A percentile compares a stretch with the other conserved stretches of the same genome.
Evolutionary conservation across 2,329 filamentous ascomycete genomes (phyloP).

Genomic region (Atkinsonella hypoxylon): DNA sequence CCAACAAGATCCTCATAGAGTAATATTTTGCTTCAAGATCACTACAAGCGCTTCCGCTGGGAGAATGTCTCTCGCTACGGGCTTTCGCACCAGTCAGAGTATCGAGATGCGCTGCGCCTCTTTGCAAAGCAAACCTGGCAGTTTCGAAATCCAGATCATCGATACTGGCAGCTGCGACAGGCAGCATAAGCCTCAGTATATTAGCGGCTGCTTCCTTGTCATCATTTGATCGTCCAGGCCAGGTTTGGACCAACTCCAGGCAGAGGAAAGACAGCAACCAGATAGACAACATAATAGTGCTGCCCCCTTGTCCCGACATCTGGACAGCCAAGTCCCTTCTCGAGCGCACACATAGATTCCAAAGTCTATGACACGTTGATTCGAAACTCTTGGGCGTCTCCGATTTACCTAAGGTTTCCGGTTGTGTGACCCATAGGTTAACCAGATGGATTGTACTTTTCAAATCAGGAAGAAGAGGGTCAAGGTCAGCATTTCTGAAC

Average conservation of each 20-base stretch:
- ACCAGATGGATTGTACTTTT: slow-evolving; percentile 15
- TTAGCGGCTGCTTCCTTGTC: slow-evolving; percentile 33
- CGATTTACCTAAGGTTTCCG: neutral
- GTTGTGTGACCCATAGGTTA: slow-evolving; percentile 6
- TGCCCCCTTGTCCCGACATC: slow-evolving; percentile 8
- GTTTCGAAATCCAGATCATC: slow-evolving; percentile 43
- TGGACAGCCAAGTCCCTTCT: slow-evolving; percentile 16
- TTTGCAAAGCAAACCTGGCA: slow-evolving; percentile 50
- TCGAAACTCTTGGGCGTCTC: slow-evolving; percentile 33
- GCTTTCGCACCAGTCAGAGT: neutral
- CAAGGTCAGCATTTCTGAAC: slow-evolving; percentile 27
- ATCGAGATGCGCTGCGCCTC: slow-evolving; percentile 31
- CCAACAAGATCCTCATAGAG: slow-evolving; percentile 53
- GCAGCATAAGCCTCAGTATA: slow-evolving; percentile 55
- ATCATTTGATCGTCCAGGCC: slow-evolving; percentile 13
- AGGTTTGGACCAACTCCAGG: slow-evolving; percentile 43
- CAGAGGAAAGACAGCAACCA: slow-evolving; percentile 54
- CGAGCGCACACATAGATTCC: slow-evolving; percentile 53
- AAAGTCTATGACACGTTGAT: slow-evolving; percentile 43
- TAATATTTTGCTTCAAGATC: slow-evolving; percentile 49
- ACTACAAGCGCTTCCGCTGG: too few species aligned
- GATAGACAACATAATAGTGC: slow-evolving; percentile 24
- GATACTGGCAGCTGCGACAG: slow-evolving; percentile 41
- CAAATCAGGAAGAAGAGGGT: slow-evolving; percentile 22
- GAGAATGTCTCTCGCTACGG: slow-evolving; percentile 2